Base-by-base conservation (phyloP, 1,284 basidiomycete genomes). In the Volvariella surrecta region DNA sequence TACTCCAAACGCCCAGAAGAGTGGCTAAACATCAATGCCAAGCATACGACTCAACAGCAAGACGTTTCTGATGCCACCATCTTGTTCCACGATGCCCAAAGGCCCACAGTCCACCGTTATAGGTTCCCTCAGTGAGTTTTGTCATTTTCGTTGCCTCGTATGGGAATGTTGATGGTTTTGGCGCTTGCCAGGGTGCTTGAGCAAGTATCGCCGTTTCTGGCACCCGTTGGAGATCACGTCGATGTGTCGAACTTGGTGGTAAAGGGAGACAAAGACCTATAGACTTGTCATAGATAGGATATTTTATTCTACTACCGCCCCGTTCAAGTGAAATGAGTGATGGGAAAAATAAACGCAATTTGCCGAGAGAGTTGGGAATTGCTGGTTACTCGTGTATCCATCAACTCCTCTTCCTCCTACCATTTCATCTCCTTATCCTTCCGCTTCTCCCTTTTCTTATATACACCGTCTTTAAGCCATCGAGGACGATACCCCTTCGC, bases 91-190 rank as follows among this genome's bases (percentile, higher is more conserved):
- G 66, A 66, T 48, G 79, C 81, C 18, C 64, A 69, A 54, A 64
- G 59, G 39, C 73, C 81, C 1, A 58, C 57, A 2, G 67, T 81
- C 18, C 74, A 79, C 55, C 71, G 81, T 35, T 77, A 73, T 57
- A 70, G 78, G 50, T 82, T 75, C 57, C 78, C 82, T 45, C 76
- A 82, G 85, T 88, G 53, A 63, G 82, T 73, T 34, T 16, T 35
- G 15, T 19, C 15, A 11, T 28, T 6, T 28, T 31, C 39, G 30
- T 43, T 40, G 10, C 28, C 22, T 39, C 17, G 18, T 21, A 40
- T 10, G n/a, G 7, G 38, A 16, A 16, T 19, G 40, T 28, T 39
- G n/a, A 13, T 41, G 8, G 42, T 38, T 34, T 34, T 16, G 42
- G 39, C 52, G 17, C 44, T 20, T 22, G n/a, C 21, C 49, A 77